These are phyloP conservation scores for Trichoderma breve DNA, from an alignment of 2,329 filamentous ascomycete genomes.

Conservation along the genomic window DNA sequence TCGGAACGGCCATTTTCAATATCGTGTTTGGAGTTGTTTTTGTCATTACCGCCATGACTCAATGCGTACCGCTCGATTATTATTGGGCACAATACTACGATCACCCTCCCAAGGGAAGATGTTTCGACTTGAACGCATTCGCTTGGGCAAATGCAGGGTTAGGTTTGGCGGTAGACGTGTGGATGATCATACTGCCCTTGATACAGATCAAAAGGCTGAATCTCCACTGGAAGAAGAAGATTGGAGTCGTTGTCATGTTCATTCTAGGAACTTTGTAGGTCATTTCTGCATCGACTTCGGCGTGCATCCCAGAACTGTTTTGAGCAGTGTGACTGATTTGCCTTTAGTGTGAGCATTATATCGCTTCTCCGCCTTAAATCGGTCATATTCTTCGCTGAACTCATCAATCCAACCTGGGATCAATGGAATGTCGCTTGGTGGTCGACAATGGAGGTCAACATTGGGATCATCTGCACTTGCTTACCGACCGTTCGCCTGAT, in stretches of 20 bases:
- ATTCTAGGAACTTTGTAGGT: conserved; percentile 42
- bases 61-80: conserved; percentile 40
- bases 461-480: conserved; percentile 38
- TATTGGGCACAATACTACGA: conserved; percentile 45
- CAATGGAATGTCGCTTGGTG: conserved; percentile 33
- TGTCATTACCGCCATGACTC: conserved; percentile 34
- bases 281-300: no score
- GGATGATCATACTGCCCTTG: conserved; percentile 43
- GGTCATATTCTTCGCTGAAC: conserved; percentile 30
- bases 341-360: conserved; percentile 32
- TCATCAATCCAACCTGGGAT: conserved; percentile 33
- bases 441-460: conserved; percentile 37
- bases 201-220: conserved; percentile 36
- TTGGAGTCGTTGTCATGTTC: conserved; percentile 44
- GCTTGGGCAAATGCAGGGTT: conserved; percentile 43
- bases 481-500: conserved; percentile 35
- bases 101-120: conserved; percentile 36
- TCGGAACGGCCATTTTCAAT: conserved; percentile 35
- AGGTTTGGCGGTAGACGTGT: conserved; percentile 43
- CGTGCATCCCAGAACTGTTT: neutral
- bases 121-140: conserved; percentile 40
- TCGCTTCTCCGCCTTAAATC: conserved; percentile 33
- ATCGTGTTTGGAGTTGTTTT: conserved; percentile 33
- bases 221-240: conserved; percentile 42
- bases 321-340: neutral